Base-by-base conservation (phyloP, 371 early-diverging fungal species). In the Rhizopus sp. region DNA sequence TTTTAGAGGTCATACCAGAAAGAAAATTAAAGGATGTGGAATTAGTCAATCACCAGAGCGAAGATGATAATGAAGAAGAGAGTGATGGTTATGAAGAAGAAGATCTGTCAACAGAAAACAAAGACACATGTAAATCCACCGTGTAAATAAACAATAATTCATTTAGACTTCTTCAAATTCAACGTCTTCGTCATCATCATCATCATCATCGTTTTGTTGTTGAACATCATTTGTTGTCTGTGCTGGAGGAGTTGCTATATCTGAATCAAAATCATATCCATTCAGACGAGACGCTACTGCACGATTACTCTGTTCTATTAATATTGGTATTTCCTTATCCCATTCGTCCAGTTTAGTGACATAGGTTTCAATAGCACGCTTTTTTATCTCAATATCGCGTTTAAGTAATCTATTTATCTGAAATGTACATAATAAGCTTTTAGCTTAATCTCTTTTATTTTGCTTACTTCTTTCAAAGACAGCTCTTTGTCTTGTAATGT, bases 1-100 rank as follows among this genome's bases (percentile, higher is more conserved):
- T 97, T 65, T 41, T 87, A 60, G 86, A 88, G 23, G 87, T 91
- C 8, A 91, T 97, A 33, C 98, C 98, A 13, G 81, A 82, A 56
- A 85, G 98, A 39, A 97, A 93, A 66, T 61, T 88, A 41, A 77
- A 85, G 41, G 78, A 80, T 16, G 75, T 75, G 52, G 72, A 69
- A 17, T 48, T 70, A 42, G 40, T 72, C 13, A 70, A 70, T n/a
- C 63, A 70, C 23, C 57, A 60, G n/a, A 60, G 55, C 4, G 59
- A 66, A 13, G 53, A 62, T 13, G 40, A 56, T 5, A 54, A 52
- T 2, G 62, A 59, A 49, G 60, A 58, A 30, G 50, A 62, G 31
- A 59, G 60, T 13, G 59, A 50, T 1, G 47, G 50, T 7, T 59
- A 62, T 2, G 66, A 64, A 5, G 57, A 50, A 1, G 63, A 57